Percentiles rank a stretch among this genome's conserved stretches.
phyloP scores from a whole-genome alignment of 192 early-diverging fungal species.

The Piromyces sp. region DNA sequence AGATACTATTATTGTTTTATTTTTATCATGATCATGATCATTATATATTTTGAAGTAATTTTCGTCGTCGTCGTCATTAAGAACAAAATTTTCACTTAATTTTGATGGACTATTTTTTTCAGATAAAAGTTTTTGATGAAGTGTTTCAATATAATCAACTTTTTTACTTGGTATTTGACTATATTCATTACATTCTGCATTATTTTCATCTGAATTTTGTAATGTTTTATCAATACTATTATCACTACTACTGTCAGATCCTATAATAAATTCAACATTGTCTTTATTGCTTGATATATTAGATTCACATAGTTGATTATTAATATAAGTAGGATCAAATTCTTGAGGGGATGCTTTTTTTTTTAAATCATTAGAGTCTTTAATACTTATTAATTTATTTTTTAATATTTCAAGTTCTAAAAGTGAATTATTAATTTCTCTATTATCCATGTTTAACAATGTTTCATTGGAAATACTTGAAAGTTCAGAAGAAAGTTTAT shows the following conservation, averaged over 20 bases:
- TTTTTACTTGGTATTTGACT: not conserved
- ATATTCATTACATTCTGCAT: not conserved
- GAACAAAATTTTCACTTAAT: not conserved
- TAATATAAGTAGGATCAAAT: not conserved
- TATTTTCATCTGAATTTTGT: not conserved
- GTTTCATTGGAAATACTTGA: not conserved
- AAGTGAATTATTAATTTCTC: not conserved
- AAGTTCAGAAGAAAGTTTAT: not conserved
- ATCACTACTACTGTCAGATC: not conserved
- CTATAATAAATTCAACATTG: too few species aligned
- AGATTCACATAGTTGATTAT: not conserved
- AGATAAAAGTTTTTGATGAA: not conserved
- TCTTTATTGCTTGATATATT: too few species aligned
- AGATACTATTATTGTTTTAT: not conserved
- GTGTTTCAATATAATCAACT: not conserved
- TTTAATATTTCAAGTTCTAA: not conserved
- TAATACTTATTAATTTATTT: not conserved
- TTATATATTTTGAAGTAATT: not conserved
- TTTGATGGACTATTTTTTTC: not conserved
- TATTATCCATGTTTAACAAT: not conserved
- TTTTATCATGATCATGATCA: not conserved
- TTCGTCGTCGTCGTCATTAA: not conserved
- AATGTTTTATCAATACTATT: not conserved
- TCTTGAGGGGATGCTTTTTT: not conserved
- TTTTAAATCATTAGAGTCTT: not conserved